A percentile compares a stretch with the other conserved stretches of the same genome.
phyloP scores from a whole-genome alignment of 257 asterid species.

The Jacaranda mimosifolia region DNA sequence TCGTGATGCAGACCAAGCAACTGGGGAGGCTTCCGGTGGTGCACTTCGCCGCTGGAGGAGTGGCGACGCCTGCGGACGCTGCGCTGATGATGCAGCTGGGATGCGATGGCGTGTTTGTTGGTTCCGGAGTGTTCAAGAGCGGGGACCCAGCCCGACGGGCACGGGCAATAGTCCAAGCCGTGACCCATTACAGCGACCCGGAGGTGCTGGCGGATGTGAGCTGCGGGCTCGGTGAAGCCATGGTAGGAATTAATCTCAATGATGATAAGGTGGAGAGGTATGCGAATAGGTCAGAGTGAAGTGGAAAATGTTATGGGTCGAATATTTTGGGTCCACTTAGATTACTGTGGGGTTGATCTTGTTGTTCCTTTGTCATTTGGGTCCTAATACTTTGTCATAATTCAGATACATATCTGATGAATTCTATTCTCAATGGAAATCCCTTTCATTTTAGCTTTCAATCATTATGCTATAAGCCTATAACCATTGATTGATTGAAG shows the following conservation, averaged over 20 bases:
- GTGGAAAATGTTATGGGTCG: constrained; percentile 9
- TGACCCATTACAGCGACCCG: constrained; percentile 83
- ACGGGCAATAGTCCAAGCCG: constrained; percentile 88
- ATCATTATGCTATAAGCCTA: no score
- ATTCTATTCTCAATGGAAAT: no score
- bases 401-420: no score
- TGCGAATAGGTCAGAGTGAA: constrained; percentile 75
- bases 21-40: constrained; percentile 90
- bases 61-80: constrained; percentile 90
- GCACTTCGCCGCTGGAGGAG: constrained; percentile 95
- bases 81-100: constrained; percentile 93
- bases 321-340: not conserved
- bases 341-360: constrained; percentile 3
- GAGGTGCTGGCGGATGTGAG: constrained; percentile 76
- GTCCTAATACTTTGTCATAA: no score
- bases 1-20: constrained; percentile 93
- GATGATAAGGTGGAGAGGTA: constrained; percentile 87
- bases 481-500: no score
- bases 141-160: constrained; percentile 87
- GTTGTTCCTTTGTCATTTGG: not conserved
- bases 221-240: constrained; percentile 87
- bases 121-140: constrained; percentile 89
- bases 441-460: no score
- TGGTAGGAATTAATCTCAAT: constrained; percentile 86
- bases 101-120: constrained; percentile 89